These are phyloP conservation scores for Cyclaneusma minus DNA, from an alignment of 2,329 filamentous ascomycete species.

Conservation along the genomic window DNA sequence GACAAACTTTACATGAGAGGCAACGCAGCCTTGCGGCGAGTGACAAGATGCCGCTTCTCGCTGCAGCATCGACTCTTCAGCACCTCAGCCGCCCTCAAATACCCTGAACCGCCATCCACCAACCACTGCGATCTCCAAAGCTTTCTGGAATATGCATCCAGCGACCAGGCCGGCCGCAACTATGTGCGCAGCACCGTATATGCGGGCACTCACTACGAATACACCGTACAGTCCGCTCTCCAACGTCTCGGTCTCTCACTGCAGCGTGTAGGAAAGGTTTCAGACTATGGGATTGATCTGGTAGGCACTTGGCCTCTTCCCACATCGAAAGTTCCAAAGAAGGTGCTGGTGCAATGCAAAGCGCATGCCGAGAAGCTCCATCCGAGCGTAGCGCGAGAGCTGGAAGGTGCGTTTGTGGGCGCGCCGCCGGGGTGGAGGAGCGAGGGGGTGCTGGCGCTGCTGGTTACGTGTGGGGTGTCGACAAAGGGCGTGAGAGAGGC, in stretches of 20 bases:
- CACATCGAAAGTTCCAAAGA: slow-evolving; percentile 18
- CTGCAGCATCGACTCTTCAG: no score
- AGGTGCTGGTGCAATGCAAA: slow-evolving; percentile 55
- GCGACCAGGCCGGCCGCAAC: no score
- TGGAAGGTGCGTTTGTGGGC: slow-evolving; percentile 62
- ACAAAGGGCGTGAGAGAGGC: slow-evolving; percentile 68
- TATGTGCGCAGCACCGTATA: slow-evolving; percentile 46
- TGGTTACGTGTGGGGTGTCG: slow-evolving; percentile 53
- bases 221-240: slow-evolving; percentile 43
- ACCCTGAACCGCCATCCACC: slow-evolving; percentile 28
- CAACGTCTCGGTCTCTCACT: slow-evolving; percentile 47
- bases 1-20: no score
- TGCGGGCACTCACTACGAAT: slow-evolving; percentile 65
- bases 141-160: slow-evolving; percentile 47
- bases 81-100: slow-evolving; percentile 23
- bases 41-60: no score
- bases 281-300: slow-evolving; percentile 61
- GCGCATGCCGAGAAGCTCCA: slow-evolving; percentile 30
- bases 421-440: slow-evolving; percentile 61
- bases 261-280: slow-evolving; percentile 46
- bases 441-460: slow-evolving; percentile 47
- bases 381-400: slow-evolving; percentile 52
- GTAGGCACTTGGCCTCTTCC: slow-evolving; percentile 55
- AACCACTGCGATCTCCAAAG: slow-evolving; percentile 47
- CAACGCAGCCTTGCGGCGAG: no score